A percentile compares a stretch with the other conserved stretches of the same genome.
Conservation (phyloP, 1,284 basidiomycete species). For the Puccinia brachypodii region DNA sequence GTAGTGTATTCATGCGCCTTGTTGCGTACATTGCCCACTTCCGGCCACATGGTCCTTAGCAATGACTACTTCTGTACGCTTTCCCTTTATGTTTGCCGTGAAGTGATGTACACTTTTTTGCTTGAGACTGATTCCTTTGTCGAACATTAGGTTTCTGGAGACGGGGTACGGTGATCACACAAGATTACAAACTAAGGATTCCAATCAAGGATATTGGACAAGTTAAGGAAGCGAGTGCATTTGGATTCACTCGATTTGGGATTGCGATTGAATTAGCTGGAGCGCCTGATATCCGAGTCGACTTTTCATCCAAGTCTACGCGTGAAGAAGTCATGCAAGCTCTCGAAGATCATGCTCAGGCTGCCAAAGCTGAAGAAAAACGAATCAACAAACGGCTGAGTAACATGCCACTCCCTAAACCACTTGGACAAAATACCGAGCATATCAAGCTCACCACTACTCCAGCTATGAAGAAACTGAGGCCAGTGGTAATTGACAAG, state of each 20-base stretch:
- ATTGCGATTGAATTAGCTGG: conserved; percentile 53
- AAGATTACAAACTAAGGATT: conserved; percentile 52
- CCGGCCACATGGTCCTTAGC: conserved; percentile 53
- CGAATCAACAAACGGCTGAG: conserved; percentile 22
- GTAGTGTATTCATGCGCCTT: conserved; percentile 52
- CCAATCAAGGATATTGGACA: conserved; percentile 53
- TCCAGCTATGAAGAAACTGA: neutral
- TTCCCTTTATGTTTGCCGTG: neutral
- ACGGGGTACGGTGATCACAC: conserved; percentile 48
- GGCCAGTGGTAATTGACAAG: neutral
- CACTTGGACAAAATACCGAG: conserved; percentile 5
- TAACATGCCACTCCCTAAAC: conserved; percentile 16
- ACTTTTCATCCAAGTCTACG: conserved; percentile 51
- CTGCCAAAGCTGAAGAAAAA: conserved; percentile 6
- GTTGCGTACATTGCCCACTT: conserved; percentile 52
- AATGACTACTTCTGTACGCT: conserved; percentile 53
- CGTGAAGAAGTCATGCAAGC: conserved; percentile 50
- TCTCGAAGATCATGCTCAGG: neutral
- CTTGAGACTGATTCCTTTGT: neutral
- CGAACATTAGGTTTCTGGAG: conserved; percentile 40
- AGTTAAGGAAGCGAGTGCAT: conserved; percentile 51
- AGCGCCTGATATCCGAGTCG: conserved; percentile 53
- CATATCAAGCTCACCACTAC: neutral
- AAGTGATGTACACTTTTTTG: neutral
- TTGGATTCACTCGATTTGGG: conserved; percentile 53